A percentile compares a stretch with the other conserved stretches of the same genome.
Evolutionary conservation across 345 rosid genomes (phyloP).

Genomic region (Cardiospermum halicacabum): DNA sequence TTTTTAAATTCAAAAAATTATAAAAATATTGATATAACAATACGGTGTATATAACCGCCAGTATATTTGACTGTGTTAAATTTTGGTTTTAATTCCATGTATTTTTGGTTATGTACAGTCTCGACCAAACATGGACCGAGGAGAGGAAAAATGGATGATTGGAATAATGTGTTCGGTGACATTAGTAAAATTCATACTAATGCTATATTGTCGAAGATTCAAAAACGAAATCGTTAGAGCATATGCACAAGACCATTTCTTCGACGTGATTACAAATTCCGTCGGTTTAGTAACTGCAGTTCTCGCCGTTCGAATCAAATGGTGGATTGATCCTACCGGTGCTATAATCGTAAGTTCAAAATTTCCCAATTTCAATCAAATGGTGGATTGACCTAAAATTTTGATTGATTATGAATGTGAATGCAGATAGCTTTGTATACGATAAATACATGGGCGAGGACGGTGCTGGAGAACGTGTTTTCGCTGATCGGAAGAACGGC

Average conservation of each 20-base stretch:
- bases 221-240: slow-evolving; percentile 43
- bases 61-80: too few relatives aligned
- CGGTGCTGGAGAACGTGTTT: slow-evolving; percentile 66
- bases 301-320: slow-evolving; percentile 36
- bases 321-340: slow-evolving; percentile 64
- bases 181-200: slow-evolving; percentile 38
- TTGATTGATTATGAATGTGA: not conserved
- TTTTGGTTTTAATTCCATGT: too few relatives aligned
- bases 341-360: slow-evolving; percentile 41
- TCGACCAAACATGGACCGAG: slow-evolving; percentile 24
- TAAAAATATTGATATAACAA: too few relatives aligned
- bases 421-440: slow-evolving; percentile 81
- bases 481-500: slow-evolving; percentile 69
- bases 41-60: too few relatives aligned
- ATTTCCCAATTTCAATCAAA: slow-evolving; percentile 30
- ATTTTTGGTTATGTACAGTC: slow-evolving; percentile 20
- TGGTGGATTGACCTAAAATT: slow-evolving; percentile 52
- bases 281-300: slow-evolving; percentile 50
- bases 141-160: slow-evolving; percentile 46
- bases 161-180: slow-evolving; percentile 46
- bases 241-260: slow-evolving; percentile 53
- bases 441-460: slow-evolving; percentile 66
- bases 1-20: too few relatives aligned
- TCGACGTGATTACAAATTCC: slow-evolving; percentile 53
- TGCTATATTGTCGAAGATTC: slow-evolving; percentile 49